Percentiles rank a stretch among this genome's conserved stretches.
These are phyloP conservation scores for Alternaria brassicae DNA, from an alignment of 2,329 filamentous ascomycete species.

Conservation along the genomic window DNA sequence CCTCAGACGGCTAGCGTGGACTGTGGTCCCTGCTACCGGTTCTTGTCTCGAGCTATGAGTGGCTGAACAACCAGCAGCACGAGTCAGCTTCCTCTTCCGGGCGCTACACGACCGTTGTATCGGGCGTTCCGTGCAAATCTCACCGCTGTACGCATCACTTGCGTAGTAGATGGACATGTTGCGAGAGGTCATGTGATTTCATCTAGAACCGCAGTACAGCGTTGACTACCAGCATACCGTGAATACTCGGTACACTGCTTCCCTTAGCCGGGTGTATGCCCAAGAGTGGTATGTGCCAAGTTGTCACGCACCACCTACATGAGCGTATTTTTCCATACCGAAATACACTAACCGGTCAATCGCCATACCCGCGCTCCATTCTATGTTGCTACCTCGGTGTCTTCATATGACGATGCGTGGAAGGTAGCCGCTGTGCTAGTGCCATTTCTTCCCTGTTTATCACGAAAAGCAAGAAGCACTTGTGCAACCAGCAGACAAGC, in stretches of 20 bases:
- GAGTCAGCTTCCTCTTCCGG: constrained; percentile 24
- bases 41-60: constrained; percentile 22
- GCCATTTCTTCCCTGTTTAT: constrained; percentile 24
- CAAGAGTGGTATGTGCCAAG: constrained; percentile 6
- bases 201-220: constrained; percentile 14
- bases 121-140: constrained; percentile 26
- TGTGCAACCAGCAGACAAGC: not conserved
- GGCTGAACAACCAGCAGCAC: constrained; percentile 12
- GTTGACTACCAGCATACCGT: constrained; percentile 5
- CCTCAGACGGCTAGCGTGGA: constrained; percentile 22
- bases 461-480: constrained; percentile 2
- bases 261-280: constrained; percentile 8
- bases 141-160: constrained; percentile 32
- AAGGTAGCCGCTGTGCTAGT: constrained; percentile 19
- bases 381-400: constrained; percentile 4
- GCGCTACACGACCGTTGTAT: constrained; percentile 18
- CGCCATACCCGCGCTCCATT: not conserved
- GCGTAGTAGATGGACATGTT: constrained; percentile 10
- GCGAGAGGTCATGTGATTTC: constrained; percentile 29
- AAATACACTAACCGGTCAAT: constrained; percentile 14
- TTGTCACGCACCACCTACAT: constrained; percentile 19
- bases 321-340: constrained; percentile 9
- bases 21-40: constrained; percentile 15
- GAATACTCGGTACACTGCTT: not conserved
- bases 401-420: not conserved